Percentiles rank a stretch among this genome's conserved stretches.
phyloP scores from a whole-genome alignment of 805 yeast species.

The Nakazawaea populi region DNA sequence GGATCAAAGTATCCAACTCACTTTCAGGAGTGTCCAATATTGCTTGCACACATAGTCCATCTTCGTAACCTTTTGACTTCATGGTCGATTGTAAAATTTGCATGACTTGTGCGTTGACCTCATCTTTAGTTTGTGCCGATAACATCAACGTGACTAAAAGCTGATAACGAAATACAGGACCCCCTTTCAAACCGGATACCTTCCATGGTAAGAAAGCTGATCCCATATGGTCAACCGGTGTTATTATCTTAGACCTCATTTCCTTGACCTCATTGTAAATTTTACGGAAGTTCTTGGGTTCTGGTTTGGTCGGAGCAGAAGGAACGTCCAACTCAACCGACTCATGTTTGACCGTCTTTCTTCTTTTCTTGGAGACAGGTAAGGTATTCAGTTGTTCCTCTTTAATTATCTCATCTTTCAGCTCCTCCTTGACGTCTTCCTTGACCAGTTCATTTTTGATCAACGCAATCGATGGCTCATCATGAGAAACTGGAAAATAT shows the following conservation, averaged over 20 bases:
- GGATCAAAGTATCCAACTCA: slow-evolving; percentile 60
- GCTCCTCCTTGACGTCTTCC: neutral
- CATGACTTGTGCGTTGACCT: slow-evolving; percentile 73
- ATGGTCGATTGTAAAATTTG: slow-evolving; percentile 46
- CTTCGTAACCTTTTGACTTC: slow-evolving; percentile 27
- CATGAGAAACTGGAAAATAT: neutral
- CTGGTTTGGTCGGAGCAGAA: neutral
- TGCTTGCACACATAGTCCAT: slow-evolving; percentile 56
- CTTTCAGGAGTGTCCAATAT: slow-evolving; percentile 42
- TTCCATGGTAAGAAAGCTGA: slow-evolving; percentile 57
- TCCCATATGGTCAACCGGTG: slow-evolving; percentile 90
- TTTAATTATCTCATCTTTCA: neutral
- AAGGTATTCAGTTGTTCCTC: neutral
- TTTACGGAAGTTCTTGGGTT: slow-evolving; percentile 44
- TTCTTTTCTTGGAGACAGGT: slow-evolving; percentile 2
- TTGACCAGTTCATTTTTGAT: neutral
- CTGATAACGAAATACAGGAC: slow-evolving; percentile 56
- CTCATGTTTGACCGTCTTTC: slow-evolving; percentile 2
- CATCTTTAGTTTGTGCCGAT: slow-evolving; percentile 90
- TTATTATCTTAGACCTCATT: slow-evolving; percentile 59
- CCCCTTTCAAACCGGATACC: slow-evolving; percentile 29
- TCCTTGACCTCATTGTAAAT: slow-evolving; percentile 55
- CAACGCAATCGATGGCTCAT: neutral
- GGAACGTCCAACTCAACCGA: neutral
- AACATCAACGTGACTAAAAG: slow-evolving; percentile 76